Evolutionary conservation across 805 yeast genomes (phyloP), one percentile per base, ranked within the genome.

Genomic region (Candida nemodendra): DNA sequence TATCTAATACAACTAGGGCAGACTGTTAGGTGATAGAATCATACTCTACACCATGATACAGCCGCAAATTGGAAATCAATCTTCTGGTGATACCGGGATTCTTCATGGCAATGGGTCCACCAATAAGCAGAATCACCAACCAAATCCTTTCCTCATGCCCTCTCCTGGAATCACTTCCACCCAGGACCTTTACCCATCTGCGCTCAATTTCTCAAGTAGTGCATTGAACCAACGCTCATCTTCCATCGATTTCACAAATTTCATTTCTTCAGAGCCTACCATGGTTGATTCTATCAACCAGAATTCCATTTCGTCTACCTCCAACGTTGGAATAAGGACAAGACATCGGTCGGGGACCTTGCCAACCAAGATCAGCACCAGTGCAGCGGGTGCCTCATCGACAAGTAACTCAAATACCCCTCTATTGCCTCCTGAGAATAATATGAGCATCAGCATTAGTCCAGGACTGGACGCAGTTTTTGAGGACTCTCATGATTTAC

Each of bases 301-400:
- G 18, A 37, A 41, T 30, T 45, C 56, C 43, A 48, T 39, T 28
- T 19, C 43, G 25, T 40, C 64, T 40, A 51, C 61, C 21, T 50
- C 61, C 44, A 56, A 59, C 48, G 48, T 69, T 50, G 69, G 74
- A 2, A 56, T 66, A 36, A 64, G 78, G 49, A 68, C 76, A 12
- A 71, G 93, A 44, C 78, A 84, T 30, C 71, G 95, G 47, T 84
- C 93, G 2, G 93, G 93, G 2, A 85, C 95, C 11, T 64, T 85
- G 32, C 91, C 93, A 7, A 79, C 89, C 15, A 64, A 81, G 32
- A 69, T 80, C 38, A 53, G 63, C 29, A 35, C 48, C 12, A 48
- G 47, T 19, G 27, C 48, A 32, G 43, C 58, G 2, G 39, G 40
- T 32, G 49, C 42, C 2, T 42, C 48, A 22, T 41, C 49, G 23